Conservation (phyloP, 2,329 filamentous ascomycete genomes). For the Pseudogymnoascus sp. region DNA sequence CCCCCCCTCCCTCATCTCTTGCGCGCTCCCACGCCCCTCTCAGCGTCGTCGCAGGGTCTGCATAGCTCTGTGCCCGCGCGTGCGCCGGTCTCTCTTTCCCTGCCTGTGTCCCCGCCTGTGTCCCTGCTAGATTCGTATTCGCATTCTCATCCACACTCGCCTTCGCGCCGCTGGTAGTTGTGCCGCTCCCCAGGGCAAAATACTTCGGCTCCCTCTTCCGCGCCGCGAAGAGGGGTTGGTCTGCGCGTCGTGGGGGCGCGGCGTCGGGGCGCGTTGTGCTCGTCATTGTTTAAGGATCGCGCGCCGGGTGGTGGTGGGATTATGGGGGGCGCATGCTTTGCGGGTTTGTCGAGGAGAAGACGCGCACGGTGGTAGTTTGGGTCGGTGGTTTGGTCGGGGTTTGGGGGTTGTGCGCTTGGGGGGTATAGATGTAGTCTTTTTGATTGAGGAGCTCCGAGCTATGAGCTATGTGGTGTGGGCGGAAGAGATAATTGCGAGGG, state of each 20-base stretch:
- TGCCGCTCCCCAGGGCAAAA: background rate
- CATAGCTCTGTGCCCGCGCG: background rate
- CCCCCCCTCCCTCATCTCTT: background rate
- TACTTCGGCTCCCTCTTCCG: background rate
- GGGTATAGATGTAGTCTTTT: too few species aligned
- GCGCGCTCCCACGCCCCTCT: background rate
- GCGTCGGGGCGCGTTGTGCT: background rate
- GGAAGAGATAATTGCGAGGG: too few species aligned
- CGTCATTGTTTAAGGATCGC: background rate
- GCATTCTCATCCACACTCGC: background rate
- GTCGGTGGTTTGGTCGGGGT: background rate
- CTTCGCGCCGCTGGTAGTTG: background rate
- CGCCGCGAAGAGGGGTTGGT: background rate
- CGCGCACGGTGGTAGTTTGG: background rate
- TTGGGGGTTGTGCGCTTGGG: too few species aligned
- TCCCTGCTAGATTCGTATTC: background rate
- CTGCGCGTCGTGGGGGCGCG: background rate
- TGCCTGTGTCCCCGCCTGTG: background rate
- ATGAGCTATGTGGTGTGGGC: background rate
- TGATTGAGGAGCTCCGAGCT: too few species aligned
- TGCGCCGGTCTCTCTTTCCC: background rate
- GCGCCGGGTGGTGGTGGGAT: background rate
- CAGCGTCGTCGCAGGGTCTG: background rate
- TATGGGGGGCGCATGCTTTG: conserved; percentile 1
- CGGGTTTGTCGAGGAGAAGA: background rate